A percentile compares a stretch with the other conserved stretches of the same genome.
phyloP scores from a whole-genome alignment of 2,329 filamentous ascomycete species.

The Fonsecaea erecta region DNA sequence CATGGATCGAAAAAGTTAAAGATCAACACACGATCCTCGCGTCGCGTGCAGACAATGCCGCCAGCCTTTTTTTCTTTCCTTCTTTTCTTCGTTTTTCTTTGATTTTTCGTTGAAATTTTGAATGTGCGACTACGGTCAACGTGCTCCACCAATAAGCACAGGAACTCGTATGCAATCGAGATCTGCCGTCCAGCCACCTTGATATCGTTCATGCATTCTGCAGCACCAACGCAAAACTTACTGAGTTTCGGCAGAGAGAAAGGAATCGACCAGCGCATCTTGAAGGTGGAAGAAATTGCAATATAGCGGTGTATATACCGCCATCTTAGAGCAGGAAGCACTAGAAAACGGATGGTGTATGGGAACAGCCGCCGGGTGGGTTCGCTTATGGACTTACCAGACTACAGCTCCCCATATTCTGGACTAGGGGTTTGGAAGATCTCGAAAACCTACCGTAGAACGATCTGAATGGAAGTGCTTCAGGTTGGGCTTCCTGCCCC shows the following conservation, averaged over 20 bases:
- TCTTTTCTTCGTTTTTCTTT: not conserved
- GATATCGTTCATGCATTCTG: constrained; percentile 5
- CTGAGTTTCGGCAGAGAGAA: constrained; percentile 1
- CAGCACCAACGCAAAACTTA: not conserved
- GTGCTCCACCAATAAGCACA: not conserved
- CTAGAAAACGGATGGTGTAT: constrained; percentile 19
- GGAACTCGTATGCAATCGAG: not conserved
- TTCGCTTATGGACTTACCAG: constrained; percentile 10
- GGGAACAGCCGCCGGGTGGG: constrained; percentile 17
- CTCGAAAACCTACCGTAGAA: constrained; percentile 14
- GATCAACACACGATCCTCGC: constrained; percentile 11
- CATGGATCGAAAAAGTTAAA: constrained; percentile 4
- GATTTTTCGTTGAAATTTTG: constrained; percentile 11
- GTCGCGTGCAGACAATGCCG: not conserved
- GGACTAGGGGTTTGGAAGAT: constrained; percentile 15
- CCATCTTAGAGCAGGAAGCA: constrained; percentile 9
- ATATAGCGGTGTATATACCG: constrained; percentile 29
- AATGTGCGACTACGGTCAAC: constrained; percentile 16
- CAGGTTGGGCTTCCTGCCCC: not conserved
- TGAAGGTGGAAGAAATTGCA: not conserved
- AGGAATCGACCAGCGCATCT: not conserved
- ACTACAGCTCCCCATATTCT: not conserved
- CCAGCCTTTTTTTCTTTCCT: not conserved
- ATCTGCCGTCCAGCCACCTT: constrained; percentile 15
- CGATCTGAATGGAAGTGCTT: not conserved